Percentiles rank a stretch among this genome's conserved stretches.
Evolutionary conservation across 495 filamentous ascomycete genomes (phyloP).

Genomic region (Talaromyces adpressus): DNA sequence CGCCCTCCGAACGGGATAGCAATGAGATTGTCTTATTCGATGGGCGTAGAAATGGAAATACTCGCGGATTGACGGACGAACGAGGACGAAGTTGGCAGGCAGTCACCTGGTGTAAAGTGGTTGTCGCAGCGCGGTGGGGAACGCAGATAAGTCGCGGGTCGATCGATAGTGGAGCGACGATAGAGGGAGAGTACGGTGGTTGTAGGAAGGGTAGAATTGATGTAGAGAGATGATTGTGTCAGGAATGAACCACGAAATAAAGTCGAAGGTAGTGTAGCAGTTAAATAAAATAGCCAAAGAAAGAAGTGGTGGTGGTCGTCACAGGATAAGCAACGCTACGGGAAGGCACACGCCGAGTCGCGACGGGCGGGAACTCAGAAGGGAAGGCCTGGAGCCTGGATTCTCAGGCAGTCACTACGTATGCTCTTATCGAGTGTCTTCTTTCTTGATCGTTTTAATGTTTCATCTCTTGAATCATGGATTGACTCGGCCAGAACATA

Average conservation of each 20-base stretch:
- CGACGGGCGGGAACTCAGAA: not conserved
- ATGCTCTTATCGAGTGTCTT: not conserved
- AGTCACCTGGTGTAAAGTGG: constrained; percentile 1
- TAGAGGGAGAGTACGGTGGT: not conserved
- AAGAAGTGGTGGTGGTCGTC: not conserved
- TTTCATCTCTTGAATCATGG: not conserved
- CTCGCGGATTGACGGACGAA: not conserved
- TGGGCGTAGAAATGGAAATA: not conserved
- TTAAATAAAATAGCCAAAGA: not conserved
- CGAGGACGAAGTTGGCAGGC: not conserved
- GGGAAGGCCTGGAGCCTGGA: not conserved
- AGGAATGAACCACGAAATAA: too few relatives aligned
- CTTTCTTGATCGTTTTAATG: not conserved
- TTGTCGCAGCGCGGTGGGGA: constrained; percentile 5
- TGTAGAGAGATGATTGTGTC: not conserved
- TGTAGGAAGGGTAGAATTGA: not conserved
- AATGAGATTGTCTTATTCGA: not conserved
- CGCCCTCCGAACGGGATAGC: not conserved
- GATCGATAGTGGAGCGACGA: constrained; percentile 6
- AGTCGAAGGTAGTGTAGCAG: too few relatives aligned
- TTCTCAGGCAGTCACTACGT: too few relatives aligned
- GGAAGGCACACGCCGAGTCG: constrained; percentile 2
- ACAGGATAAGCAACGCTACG: not conserved
- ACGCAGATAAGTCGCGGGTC: constrained; percentile 2
- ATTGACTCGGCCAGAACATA: not conserved